Base-by-base conservation (phyloP, 495 filamentous ascomycete genomes). In the Trichoderma parareesei region DNA sequence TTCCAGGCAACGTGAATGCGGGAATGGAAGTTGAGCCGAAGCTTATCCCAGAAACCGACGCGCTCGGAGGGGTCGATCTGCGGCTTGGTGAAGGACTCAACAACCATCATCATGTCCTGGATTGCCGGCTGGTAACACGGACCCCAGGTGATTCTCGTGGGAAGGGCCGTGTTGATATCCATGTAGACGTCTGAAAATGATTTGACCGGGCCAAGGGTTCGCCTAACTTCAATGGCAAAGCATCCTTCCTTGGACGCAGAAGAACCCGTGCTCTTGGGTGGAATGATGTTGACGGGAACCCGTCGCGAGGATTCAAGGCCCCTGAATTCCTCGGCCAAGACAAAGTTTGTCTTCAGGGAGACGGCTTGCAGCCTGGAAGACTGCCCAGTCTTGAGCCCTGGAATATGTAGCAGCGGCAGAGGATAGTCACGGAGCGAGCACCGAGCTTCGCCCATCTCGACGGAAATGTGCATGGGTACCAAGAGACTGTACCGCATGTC, bases 71-170 rank as follows among this genome's bases (percentile, higher is more conserved):
- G 90, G 75, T 98, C 94, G 46, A 96, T 80, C 68, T 95, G 92
- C 5, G 91, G 90, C 69, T 98, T 99, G 10, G 93, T 96, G 76
- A 99, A 97, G 0, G 89, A 89, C 78, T 99, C 94, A 65, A 99
- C 91, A 35, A 95, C 91, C 86, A 98, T 97, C 94, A 99, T 99
- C 90, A 97, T 97, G 70, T 99, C 94, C 74, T 99, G 94, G 63
- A 99, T 97, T 11, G 93, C 95, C 37, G 94, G 94, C 67, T 99
- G 94, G 71, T 98, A 98, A 0, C 94, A 96, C 65, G 92, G 90
- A 46, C 93, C 91, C 94, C 94, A 99, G 40, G 92, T 97, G 61
- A 98, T 93, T 64, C 89, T 86, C 8, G 94, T 99, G 9, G 95
- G 88, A 66, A 90, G 84, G 65, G 87, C 88, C 5, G 93, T 97